These are phyloP conservation scores for Orbilia brochopaga DNA, from an alignment of 2,329 filamentous ascomycete genomes.

Conservation along the genomic window DNA sequence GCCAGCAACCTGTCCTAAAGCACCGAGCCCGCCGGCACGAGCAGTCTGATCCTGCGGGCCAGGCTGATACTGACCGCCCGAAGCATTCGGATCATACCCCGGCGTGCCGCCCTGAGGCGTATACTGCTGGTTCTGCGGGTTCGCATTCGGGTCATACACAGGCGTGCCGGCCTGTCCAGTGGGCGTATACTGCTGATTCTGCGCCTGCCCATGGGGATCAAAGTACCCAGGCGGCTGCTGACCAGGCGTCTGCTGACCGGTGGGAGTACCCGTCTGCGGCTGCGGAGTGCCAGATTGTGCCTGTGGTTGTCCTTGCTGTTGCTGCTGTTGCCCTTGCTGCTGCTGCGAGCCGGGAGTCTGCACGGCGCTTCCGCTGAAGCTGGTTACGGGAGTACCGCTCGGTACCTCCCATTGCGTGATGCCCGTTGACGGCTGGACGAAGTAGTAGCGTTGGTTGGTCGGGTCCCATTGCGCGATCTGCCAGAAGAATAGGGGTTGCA, in stretches of 20 bases:
- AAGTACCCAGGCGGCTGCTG: neutral
- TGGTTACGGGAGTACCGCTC: constrained; percentile 25
- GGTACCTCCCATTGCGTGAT: constrained; percentile 54
- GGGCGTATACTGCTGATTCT: constrained; percentile 21
- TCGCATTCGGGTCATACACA: too few relatives aligned
- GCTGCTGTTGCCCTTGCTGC: constrained; percentile 11
- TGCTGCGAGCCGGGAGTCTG: constrained; percentile 8
- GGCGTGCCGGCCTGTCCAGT: constrained; percentile 10
- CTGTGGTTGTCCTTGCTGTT: constrained; percentile 15
- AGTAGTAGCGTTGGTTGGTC: constrained; percentile 55
- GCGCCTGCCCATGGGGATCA: neutral
- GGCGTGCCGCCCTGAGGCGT: constrained; percentile 18
- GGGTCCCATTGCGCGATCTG: constrained; percentile 56
- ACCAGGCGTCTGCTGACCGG: neutral
- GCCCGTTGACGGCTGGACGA: constrained; percentile 54
- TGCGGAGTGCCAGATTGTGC: constrained; percentile 25
- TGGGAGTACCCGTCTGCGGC: neutral
- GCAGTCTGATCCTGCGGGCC: constrained; percentile 45
- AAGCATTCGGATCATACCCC: constrained; percentile 10
- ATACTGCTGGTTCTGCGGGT: constrained; percentile 3
- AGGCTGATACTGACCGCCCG: constrained; percentile 12
- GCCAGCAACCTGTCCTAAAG: constrained; percentile 20
- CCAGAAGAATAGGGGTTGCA: constrained; percentile 1
- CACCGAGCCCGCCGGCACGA: constrained; percentile 53
- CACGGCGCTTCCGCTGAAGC: constrained; percentile 37